phyloP scores from a whole-genome alignment of 2,329 filamentous ascomycete genomes.

The Paecilomyces variotii region DNA sequence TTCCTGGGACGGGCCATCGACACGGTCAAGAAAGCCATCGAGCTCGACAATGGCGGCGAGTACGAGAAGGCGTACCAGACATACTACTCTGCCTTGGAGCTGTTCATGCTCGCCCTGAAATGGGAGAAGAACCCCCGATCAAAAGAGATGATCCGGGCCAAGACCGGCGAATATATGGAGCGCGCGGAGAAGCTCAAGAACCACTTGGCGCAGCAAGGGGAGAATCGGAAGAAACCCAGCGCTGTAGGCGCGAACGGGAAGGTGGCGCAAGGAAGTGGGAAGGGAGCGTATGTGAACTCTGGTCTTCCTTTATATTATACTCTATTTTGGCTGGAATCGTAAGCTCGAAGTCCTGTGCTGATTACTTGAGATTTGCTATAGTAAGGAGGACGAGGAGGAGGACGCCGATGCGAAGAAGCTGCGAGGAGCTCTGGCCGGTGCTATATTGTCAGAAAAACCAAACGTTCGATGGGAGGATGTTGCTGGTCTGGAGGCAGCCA shows the following conservation, averaged over 20 bases:
- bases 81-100: conserved; percentile 91
- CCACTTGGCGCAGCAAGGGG: conserved; percentile 62
- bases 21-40: conserved; percentile 94
- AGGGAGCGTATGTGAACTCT: conserved; percentile 43
- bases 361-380: conserved; percentile 2
- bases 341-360: conserved; percentile 1
- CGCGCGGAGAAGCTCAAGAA: conserved; percentile 96
- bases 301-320: conserved; percentile 3
- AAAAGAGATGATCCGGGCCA: conserved; percentile 94
- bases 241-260: conserved; percentile 46
- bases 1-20: conserved; percentile 96
- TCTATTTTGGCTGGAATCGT: not conserved
- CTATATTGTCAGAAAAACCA: conserved; percentile 89
- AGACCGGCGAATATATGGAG: conserved; percentile 96
- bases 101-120: conserved; percentile 98
- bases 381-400: conserved; percentile 50
- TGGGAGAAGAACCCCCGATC: conserved; percentile 99
- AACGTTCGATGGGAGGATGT: conserved; percentile 99
- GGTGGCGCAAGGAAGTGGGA: conserved; percentile 43
- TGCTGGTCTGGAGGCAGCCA: conserved; percentile 84
- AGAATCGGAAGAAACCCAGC: conserved; percentile 41
- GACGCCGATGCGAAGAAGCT: conserved; percentile 96
- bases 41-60: conserved; percentile 87
- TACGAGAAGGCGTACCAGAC: conserved; percentile 95
- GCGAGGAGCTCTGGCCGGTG: conserved; percentile 78